Evolutionary conservation across 441 rosid genomes (phyloP).

Genomic region (Geranium incanum): DNA sequence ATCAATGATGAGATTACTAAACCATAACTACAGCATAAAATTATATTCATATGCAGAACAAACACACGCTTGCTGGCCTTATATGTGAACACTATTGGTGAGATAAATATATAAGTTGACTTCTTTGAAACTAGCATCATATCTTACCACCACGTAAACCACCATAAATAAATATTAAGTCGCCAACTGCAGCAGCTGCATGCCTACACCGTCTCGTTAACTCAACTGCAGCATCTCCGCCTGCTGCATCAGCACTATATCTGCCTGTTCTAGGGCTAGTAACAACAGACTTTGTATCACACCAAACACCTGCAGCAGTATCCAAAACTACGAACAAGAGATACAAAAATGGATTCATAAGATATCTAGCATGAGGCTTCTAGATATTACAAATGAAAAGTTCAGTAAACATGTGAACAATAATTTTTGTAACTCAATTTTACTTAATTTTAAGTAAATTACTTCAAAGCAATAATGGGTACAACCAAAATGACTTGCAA

Average conservation of each 20-base stretch:
- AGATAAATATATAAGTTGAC: conserved; percentile 1
- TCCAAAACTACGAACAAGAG: conserved; percentile 63
- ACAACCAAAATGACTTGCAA: neutral
- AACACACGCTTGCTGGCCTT: neutral
- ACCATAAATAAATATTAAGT: conserved; percentile 88
- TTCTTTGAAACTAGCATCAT: conserved; percentile 6
- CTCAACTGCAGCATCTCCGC: conserved; percentile 97
- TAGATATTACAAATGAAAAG: neutral
- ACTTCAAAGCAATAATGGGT: neutral
- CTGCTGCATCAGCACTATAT: conserved; percentile 95
- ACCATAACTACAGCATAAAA: neutral
- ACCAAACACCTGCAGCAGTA: conserved; percentile 99
- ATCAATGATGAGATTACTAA: neutral
- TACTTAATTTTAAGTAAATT: neutral
- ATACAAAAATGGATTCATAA: conserved; percentile 17
- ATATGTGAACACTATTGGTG: neutral
- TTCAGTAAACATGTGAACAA: neutral
- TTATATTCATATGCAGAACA: neutral
- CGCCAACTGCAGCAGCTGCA: conserved; percentile 98
- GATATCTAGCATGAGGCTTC: conserved; percentile 14
- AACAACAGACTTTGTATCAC: conserved; percentile 95
- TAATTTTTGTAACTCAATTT: neutral
- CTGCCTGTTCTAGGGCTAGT: conserved; percentile 92
- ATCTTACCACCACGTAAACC: conserved; percentile 97
- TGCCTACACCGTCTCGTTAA: conserved; percentile 99